Evolutionary conservation across 352 stramenopile genomes (phyloP).

Genomic region (Globisporangium splendens): DNA sequence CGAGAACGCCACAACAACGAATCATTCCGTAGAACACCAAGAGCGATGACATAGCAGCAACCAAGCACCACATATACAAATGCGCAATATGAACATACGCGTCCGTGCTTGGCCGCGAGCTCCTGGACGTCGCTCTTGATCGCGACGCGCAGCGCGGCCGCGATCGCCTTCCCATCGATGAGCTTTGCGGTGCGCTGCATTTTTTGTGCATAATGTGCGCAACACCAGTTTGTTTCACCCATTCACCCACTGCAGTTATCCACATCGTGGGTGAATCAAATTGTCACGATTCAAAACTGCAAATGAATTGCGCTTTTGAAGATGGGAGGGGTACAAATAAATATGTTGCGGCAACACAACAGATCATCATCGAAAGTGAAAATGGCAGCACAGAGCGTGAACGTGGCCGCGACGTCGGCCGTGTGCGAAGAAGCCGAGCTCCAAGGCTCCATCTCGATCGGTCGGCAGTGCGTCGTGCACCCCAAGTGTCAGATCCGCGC

Average conservation of each 20-base stretch:
- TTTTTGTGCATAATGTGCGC: neutral
- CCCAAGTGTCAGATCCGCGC: slow-evolving; percentile 39
- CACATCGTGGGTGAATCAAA: neutral
- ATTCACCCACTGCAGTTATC: neutral
- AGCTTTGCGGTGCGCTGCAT: slow-evolving; percentile 29
- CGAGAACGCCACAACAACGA: neutral
- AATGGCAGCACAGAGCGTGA: neutral
- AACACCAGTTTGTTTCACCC: neutral
- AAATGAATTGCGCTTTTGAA: slow-evolving; percentile 3
- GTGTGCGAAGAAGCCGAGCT: slow-evolving; percentile 44
- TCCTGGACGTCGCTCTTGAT: slow-evolving; percentile 60
- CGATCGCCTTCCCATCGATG: slow-evolving; percentile 72
- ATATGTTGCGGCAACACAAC: neutral
- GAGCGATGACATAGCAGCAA: neutral
- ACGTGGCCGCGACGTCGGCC: neutral
- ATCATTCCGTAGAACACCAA: neutral
- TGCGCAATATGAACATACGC: slow-evolving; percentile 24
- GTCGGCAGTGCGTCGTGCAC: slow-evolving; percentile 41
- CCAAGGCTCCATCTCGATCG: slow-evolving; percentile 35
- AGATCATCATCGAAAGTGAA: too few species aligned
- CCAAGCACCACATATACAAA: neutral
- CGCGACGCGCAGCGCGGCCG: slow-evolving; percentile 50
- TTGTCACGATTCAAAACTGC: neutral
- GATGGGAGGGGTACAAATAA: slow-evolving; percentile 2
- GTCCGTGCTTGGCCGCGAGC: slow-evolving; percentile 43